A percentile compares a stretch with the other conserved stretches of the same genome.
These are phyloP conservation scores for Leccinum uliginosum DNA, from an alignment of 768 basidiomycete species.

Conservation along the genomic window DNA sequence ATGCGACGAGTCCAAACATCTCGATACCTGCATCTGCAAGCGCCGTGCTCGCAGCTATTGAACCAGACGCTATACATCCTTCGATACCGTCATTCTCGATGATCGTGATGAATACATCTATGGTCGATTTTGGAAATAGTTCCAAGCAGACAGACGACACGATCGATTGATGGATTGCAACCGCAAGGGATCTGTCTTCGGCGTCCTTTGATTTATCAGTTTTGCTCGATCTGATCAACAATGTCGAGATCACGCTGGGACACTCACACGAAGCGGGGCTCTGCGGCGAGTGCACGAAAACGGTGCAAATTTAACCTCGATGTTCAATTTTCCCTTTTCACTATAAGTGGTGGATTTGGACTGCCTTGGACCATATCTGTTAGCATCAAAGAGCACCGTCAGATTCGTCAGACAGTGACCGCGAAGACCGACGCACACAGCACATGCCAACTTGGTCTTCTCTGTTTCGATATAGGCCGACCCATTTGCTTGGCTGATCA, in stretches of 20 bases:
- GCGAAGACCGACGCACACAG: conserved; percentile 59
- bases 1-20: conserved; percentile 81
- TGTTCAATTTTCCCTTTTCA: conserved; percentile 84
- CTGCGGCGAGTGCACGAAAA: conserved; percentile 78
- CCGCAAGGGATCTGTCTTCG: conserved; percentile 82
- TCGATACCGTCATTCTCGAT: conserved; percentile 93
- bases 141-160: conserved; percentile 82
- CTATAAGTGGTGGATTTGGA: conserved; percentile 76
- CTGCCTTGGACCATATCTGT: conserved; percentile 81
- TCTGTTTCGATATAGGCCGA: conserved; percentile 96
- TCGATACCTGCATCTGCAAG: conserved; percentile 92
- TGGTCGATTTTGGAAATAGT: conserved; percentile 87
- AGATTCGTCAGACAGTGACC: background rate
- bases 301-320: conserved; percentile 96
- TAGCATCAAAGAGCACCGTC: conserved; percentile 3
- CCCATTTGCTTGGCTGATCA: conserved; percentile 92
- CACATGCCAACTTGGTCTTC: conserved; percentile 89
- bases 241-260: background rate
- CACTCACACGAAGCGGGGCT: conserved; percentile 79
- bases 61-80: conserved; percentile 79
- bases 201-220: conserved; percentile 68
- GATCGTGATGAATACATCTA: conserved; percentile 87
- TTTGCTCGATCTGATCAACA: conserved; percentile 2
- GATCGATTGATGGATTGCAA: conserved; percentile 82
- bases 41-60: conserved; percentile 85